Percentiles rank a stretch among this genome's conserved stretches.
Conservation (phyloP, 2,329 filamentous ascomycete species). For the Aspergillus sp. region DNA sequence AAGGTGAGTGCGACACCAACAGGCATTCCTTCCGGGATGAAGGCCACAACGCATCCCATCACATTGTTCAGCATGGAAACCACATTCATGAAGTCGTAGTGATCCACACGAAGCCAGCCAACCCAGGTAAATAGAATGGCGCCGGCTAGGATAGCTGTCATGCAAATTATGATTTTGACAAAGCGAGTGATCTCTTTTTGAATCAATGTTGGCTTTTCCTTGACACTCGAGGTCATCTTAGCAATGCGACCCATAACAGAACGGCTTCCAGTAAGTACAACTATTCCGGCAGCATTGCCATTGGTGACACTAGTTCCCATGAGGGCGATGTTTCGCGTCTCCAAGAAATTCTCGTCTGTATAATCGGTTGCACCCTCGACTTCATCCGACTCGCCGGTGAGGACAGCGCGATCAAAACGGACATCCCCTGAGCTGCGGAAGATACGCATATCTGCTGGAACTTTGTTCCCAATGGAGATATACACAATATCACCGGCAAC, state of each 20-base stretch:
- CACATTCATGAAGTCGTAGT: slow-evolving; percentile 99
- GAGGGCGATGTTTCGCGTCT: slow-evolving; percentile 75
- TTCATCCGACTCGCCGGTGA: slow-evolving; percentile 97
- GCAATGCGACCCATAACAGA: slow-evolving; percentile 99
- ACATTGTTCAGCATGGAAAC: slow-evolving; percentile 63
- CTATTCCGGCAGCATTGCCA: slow-evolving; percentile 84
- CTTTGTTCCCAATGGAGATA: slow-evolving; percentile 82
- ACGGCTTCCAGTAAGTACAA: slow-evolving; percentile 80
- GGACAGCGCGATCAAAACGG: slow-evolving; percentile 89
- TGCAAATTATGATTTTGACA: slow-evolving; percentile 69
- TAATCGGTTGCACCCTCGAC: slow-evolving; percentile 90
- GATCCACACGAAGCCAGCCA: slow-evolving; percentile 91
- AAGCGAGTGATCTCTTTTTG: slow-evolving; percentile 80
- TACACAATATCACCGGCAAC: slow-evolving; percentile 91
- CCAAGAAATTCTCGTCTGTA: slow-evolving; percentile 33
- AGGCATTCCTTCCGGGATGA: slow-evolving; percentile 93
- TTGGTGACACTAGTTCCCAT: slow-evolving; percentile 96
- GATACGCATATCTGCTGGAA: slow-evolving; percentile 90
- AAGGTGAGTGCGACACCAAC: slow-evolving; percentile 99
- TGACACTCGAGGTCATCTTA: slow-evolving; percentile 96
- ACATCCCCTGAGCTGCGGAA: slow-evolving; percentile 90
- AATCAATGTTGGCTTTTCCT: slow-evolving; percentile 80
- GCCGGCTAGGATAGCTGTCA: slow-evolving; percentile 77
- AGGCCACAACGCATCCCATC: slow-evolving; percentile 66
- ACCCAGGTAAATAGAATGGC: slow-evolving; percentile 97